Conservation (phyloP, 2,329 filamentous ascomycete genomes). For the Aureobasidium pullulans region DNA sequence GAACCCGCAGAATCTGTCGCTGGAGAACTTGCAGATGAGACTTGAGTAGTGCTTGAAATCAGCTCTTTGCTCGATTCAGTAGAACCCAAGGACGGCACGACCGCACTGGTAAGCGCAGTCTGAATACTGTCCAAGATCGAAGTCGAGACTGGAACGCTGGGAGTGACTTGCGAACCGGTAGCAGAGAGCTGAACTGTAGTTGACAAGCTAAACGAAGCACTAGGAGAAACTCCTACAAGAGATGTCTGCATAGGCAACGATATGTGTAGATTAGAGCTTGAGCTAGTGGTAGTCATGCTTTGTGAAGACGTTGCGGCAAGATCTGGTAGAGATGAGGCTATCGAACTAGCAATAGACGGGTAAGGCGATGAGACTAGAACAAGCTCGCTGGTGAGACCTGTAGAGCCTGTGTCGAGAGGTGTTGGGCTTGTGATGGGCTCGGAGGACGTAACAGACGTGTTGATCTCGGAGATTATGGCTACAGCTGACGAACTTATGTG, state of each 20-base stretch:
- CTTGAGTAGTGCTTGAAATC: neutral
- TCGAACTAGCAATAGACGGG: neutral
- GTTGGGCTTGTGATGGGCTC: neutral
- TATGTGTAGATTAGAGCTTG: neutral
- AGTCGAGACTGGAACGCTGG: neutral
- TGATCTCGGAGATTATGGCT: neutral
- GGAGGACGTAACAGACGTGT: neutral
- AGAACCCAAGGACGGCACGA: neutral
- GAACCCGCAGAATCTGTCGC: neutral
- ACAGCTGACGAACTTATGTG: neutral
- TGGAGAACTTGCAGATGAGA: neutral
- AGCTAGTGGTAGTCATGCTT: neutral
- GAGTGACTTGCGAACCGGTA: neutral
- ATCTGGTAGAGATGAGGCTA: too few relatives aligned
- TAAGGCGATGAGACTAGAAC: neutral
- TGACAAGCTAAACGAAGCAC: too few relatives aligned
- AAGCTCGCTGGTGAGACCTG: neutral
- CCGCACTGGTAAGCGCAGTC: too few relatives aligned
- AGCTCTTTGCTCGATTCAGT: neutral
- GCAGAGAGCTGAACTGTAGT: neutral
- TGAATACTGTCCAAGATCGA: neutral
- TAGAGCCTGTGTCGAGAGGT: neutral
- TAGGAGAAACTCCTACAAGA: neutral
- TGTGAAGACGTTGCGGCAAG: neutral
- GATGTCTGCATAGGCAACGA: neutral